Evolutionary conservation across 257 asterid species (phyloP), one percentile per base, ranked within the genome.

Genomic region (Linderniella brevidens): DNA sequence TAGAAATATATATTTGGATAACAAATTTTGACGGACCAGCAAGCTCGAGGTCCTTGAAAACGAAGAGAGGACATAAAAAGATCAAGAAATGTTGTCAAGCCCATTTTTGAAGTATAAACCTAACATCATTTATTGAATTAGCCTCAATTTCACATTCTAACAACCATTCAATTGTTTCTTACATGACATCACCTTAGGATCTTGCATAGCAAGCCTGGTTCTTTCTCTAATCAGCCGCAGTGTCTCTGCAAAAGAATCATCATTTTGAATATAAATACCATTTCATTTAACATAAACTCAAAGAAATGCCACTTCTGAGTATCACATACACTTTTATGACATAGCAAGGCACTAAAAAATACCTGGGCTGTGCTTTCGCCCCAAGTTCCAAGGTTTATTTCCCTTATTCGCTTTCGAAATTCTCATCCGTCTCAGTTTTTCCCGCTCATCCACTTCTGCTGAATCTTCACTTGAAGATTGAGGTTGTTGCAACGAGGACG

Each of bases 181-280:
- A 80, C 93, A 78, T 84, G 81, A 79, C 93, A 70, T 88, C 98
- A 84, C 98, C 94, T 88, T 85, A 76, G 98, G 98, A 64, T 84
- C 78, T 80, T 78, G 92, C 98, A 88, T 88, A 37, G 98, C 98
- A 64, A 84, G 73, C 66, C 71, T 72, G 32, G 98, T 84, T 68
- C 78, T 76, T 68, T 85, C 96, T 73, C 61, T 74, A 51, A 90
- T 90, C 78, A 64, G 63, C 75, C 59, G 75, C 40, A 80, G 46
- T 40, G 98, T 90, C 67, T 80, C 98, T 90, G 93, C 73, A 74
- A 32, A 54, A 29, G 55, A 9, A 41, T 8, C 41, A 57, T 8
- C 48, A 8, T 13, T n/a, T 13, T 48, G n/a, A 48, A 29, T 1
- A 19, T 12, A 0, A 11, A 29, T 29, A 8, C 17, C 17, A 39